Evolutionary conservation across 2,329 filamentous ascomycete genomes (phyloP).

Genomic region (Chrysosporium queenslandicum): DNA sequence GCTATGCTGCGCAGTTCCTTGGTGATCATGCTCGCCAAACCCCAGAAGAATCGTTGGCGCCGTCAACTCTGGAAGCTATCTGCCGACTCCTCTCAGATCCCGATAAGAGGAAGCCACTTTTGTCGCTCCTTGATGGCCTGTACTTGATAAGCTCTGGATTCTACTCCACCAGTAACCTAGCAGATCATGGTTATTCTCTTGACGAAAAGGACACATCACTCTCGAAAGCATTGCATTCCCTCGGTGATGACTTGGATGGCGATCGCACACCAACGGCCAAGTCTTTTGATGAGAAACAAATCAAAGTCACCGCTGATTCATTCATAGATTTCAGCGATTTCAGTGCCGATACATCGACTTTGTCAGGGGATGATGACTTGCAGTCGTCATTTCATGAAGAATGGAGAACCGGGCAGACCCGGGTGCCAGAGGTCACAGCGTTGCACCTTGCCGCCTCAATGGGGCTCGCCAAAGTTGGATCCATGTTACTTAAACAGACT

Average conservation of each 20-base stretch:
- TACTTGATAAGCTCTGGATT: neutral
- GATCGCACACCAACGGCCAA: neutral
- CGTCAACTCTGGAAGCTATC: neutral
- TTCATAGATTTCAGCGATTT: neutral
- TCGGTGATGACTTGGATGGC: neutral
- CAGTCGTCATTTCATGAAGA: neutral
- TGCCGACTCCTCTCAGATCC: conserved; percentile 2
- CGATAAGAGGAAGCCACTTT: neutral
- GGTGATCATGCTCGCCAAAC: neutral
- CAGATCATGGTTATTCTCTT: neutral
- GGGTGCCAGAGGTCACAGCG: neutral
- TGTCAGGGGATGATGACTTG: neutral
- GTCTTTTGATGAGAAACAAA: neutral
- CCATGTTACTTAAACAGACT: neutral
- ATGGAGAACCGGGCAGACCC: neutral
- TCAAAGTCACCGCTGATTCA: neutral
- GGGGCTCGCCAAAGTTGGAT: neutral
- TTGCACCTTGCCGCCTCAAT: conserved; percentile 1
- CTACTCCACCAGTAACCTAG: neutral
- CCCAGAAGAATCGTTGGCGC: neutral
- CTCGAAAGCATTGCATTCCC: neutral
- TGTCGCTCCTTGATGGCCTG: neutral
- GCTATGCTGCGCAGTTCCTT: conserved; percentile 15
- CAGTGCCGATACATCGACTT: neutral
- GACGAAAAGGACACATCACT: neutral